Evolutionary conservation across 2,329 filamentous ascomycete genomes (phyloP), one percentile per base, ranked within the genome.

Genomic region (Fusarium aywerte): DNA sequence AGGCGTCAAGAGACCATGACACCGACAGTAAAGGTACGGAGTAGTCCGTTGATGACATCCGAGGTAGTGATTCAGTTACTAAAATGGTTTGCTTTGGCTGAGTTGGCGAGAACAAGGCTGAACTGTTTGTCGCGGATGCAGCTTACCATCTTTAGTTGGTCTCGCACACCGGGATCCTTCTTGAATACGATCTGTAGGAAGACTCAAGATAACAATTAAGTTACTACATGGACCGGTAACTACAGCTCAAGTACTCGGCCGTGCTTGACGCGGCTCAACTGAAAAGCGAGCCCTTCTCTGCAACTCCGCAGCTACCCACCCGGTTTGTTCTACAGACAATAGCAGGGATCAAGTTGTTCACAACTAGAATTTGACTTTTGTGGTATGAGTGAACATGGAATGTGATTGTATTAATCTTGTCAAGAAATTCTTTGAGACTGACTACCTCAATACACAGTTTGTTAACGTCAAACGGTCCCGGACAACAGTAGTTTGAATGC

Each of bases 221-320:
- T 21, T 27, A 7, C 8, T 9, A 27, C 9, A 11, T 10, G 27
- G 7, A 13, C 10, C 15, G 10, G 12, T n/a, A 32, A 23, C 21
- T 36, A 23, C 38, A 12, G 36, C 23, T 25, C 23, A 42, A 42
- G 33, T 39, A 42, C 29, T 60, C 47, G 33, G 32, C 53, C 36
- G 38, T 25, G 32, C 29, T 38, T 43, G 49, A 16, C 20, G 21
- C 7, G 4, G 31, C 15, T 20, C 7, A 23, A 42, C 61, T 65
- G 29, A 65, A 38, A 65, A 47, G 21, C 44, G 43, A 65, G 62
- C 31, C 36, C 25, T 23, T 36, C 29, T 16, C 23, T 45, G 36
- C n/a, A 36, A 53, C 42, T 50, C 23, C 43, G 27, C 40, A 18
- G 35, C 33, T 52, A 21, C 52, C 25, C n/a, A 25, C 18, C 40